Evolutionary conservation across 352 stramenopile genomes (phyloP).

Genomic region (Phytopythium aichiense): DNA sequence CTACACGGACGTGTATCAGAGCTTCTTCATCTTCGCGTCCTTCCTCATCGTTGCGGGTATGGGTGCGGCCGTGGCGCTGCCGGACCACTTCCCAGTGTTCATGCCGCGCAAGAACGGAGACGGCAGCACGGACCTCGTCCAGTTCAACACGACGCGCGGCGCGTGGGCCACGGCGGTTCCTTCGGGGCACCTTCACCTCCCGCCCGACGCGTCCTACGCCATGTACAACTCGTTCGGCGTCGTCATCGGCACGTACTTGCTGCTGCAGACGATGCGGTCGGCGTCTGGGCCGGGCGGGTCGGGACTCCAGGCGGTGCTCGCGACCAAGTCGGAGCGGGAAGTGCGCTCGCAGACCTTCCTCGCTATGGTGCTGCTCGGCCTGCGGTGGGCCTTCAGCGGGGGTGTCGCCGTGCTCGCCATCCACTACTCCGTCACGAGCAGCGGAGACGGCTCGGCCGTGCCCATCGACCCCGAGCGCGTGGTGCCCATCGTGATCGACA

Average conservation of each 20-base stretch:
- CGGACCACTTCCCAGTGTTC: slow-evolving; percentile 55
- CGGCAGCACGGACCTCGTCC: slow-evolving; percentile 31
- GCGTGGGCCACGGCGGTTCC: slow-evolving; percentile 50
- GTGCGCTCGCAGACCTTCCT: slow-evolving; percentile 74
- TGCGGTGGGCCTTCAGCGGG: slow-evolving; percentile 76
- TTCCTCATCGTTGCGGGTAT: slow-evolving; percentile 61
- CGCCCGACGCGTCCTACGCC: slow-evolving; percentile 44
- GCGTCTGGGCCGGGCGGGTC: slow-evolving; percentile 64
- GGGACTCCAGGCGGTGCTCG: slow-evolving; percentile 63
- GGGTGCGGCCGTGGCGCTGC: slow-evolving; percentile 53
- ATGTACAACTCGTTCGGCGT: slow-evolving; percentile 75
- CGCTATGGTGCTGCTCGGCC: slow-evolving; percentile 63
- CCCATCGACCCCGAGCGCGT: slow-evolving; percentile 70
- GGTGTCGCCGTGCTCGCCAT: slow-evolving; percentile 70
- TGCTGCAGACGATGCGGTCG: slow-evolving; percentile 66
- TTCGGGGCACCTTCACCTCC: slow-evolving; percentile 28
- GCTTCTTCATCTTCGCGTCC: slow-evolving; percentile 75
- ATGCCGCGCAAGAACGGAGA: slow-evolving; percentile 31
- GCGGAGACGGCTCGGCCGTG: slow-evolving; percentile 22
- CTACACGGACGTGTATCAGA: slow-evolving; percentile 84
- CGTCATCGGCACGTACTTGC: slow-evolving; percentile 52
- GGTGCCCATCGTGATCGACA: slow-evolving; percentile 71
- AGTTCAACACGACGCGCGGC: slow-evolving; percentile 41
- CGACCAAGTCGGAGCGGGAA: slow-evolving; percentile 77
- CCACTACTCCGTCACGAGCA: slow-evolving; percentile 38